Evolutionary conservation across 345 rosid genomes (phyloP).

Genomic region (Laguncularia racemosa): DNA sequence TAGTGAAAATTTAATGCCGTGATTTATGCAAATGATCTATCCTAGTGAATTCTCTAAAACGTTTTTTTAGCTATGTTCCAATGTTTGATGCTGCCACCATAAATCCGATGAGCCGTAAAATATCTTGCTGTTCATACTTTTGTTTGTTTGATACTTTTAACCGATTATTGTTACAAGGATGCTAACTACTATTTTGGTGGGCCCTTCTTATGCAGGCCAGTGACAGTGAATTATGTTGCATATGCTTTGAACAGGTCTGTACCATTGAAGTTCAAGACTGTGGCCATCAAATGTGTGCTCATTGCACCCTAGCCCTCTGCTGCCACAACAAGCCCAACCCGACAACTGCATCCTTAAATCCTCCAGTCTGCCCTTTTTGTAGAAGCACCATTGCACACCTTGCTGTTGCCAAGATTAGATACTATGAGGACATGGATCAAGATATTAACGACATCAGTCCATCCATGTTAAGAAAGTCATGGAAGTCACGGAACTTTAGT

Average conservation of each 20-base stretch:
- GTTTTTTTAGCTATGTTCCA: background rate
- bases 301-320: slow-evolving; percentile 90
- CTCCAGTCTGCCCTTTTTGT: slow-evolving; percentile 97
- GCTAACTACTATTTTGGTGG: too few species aligned
- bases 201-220: slow-evolving; percentile 42
- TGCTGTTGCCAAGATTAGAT: slow-evolving; percentile 53
- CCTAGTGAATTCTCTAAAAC: too few species aligned
- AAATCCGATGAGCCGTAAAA: too few species aligned
- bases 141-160: too few species aligned
- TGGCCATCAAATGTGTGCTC: slow-evolving; percentile 98
- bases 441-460: slow-evolving; percentile 48
- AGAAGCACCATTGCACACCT: slow-evolving; percentile 67
- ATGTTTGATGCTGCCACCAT: background rate
- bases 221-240: slow-evolving; percentile 80
- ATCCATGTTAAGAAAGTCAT: slow-evolving; percentile 50
- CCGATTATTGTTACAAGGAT: too few species aligned
- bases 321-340: slow-evolving; percentile 99
- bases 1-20: too few species aligned
- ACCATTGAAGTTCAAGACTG: slow-evolving; percentile 89
- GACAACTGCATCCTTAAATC: slow-evolving; percentile 49
- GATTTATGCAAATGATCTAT: too few species aligned
- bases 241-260: slow-evolving; percentile 95
- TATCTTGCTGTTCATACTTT: too few species aligned
- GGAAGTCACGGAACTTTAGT: slow-evolving; percentile 58
- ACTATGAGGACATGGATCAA: slow-evolving; percentile 35